Base-by-base conservation (phyloP, 106 monocot species). In the Acorus gramineus region DNA sequence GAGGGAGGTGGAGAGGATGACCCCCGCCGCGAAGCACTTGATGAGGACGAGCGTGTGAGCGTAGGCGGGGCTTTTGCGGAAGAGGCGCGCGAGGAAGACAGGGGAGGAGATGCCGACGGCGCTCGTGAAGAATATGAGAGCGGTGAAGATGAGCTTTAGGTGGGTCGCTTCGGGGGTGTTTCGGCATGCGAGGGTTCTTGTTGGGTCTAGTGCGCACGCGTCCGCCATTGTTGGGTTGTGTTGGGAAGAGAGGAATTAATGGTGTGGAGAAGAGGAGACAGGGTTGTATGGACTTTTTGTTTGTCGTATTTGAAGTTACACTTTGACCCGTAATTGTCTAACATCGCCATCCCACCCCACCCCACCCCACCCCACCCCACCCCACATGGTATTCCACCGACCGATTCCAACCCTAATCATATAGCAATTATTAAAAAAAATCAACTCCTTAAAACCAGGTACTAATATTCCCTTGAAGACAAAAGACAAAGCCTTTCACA, bases 21-120 rank as follows among this genome's bases (percentile, higher is more conserved):
- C 94, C 10, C 94, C 94, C 7, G 94, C 94, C 52, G 89, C 89
- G 66, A 84, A 95, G 82, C 86, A 90, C 82, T 95, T 95, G 77
- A 95, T 85, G 49, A 95, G 62, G 60, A 86, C 84, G 6, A 95
- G 81, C 5, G 84, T 70, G 11, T 14, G 42, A 14, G 58, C 60
- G 75, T 86, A 89, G 42, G 72, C 67, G 3, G 84, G 77, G 56
- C 76, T 75, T 6, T 78, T 66, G 47, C 68, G 55, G 73, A 95
- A 82, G 49, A 82, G 46, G 44, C 84, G 81, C 4, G 94, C 79
- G 57, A 95, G 82, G 69, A 75, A 44, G 8, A 95, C 94, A 8
- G 94, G 94, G 28, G 68, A 65, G 12, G 81, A 66, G 51, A 94
- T 79, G 2, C 93, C 93, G 45, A 66, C 75, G 53, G 83, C 81